Base-by-base conservation (phyloP, 129 eudicot genomes). In the Tanacetum coccineum region DNA sequence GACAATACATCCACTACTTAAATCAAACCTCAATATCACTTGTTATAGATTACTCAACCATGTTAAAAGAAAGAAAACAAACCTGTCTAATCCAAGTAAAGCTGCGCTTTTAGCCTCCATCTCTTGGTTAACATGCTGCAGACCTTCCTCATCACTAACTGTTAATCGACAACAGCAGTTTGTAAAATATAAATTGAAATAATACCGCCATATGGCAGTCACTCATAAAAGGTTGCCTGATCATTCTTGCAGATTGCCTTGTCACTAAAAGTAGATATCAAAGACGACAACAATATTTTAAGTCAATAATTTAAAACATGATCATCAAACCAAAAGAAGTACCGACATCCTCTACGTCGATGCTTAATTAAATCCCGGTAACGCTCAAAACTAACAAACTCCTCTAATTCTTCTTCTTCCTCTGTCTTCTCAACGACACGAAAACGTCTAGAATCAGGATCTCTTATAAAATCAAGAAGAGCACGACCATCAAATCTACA, bases 321-420 rank as follows among this genome's bases (percentile, higher is more conserved):
- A 80, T 72, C 70, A 75, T 74, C 73, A 66, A 71, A 81, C 71
- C 66, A 75, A 76, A 93, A 90, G 83, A 93, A 93, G 96, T 93
- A 93, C 98, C 98, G 98, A 93, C 98, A 93, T 93, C 98, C 98
- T 93, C 98, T 93, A 84, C 98, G 98, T 79, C 96, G 98, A 86
- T 93, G 98, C 92, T 93, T 93, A 88, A 93, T 93, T 93, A 93
- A 88, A 86, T 93, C 98, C 98, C 98, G 98, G 80, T 88, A 93
- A 82, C 98, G 98, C 95, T 93, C 96, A 93, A 93, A 93, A 86
- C 79, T 93, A 78, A 93, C 98, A 84, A 88, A 93, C 96, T 93
- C 98, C 77, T 93, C 98, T 70, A 93, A 79, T 73, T 93, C 98
- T 73, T 93, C 96, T 69, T 93, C 98, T 68, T 93, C 98, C 75